Evolutionary conservation across 805 yeast genomes (phyloP).

Genomic region (Nakazawaea populi): DNA sequence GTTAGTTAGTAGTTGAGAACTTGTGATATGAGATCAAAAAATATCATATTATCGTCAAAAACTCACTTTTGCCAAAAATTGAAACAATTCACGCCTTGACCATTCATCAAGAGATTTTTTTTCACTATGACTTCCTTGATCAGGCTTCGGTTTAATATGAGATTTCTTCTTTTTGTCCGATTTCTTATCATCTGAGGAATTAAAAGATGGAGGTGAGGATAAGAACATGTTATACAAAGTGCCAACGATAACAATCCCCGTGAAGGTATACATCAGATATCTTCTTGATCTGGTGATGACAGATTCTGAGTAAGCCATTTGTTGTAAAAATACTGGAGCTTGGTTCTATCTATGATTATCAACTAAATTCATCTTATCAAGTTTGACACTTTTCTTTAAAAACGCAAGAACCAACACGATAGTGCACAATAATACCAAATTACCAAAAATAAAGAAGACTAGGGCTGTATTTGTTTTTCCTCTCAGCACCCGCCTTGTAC

Average conservation of each 20-base stretch:
- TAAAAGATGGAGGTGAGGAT: slow-evolving; percentile 5
- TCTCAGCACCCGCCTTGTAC: background rate
- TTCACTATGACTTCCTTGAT: background rate
- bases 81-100: slow-evolving; percentile 9
- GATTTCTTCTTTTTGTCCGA: background rate
- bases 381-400: no score
- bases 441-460: background rate
- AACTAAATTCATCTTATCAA: no score
- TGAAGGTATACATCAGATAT: slow-evolving; percentile 9
- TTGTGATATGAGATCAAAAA: no score
- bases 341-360: background rate
- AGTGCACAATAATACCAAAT: no score
- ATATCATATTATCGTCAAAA: background rate
- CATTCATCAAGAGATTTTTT: slow-evolving; percentile 1
- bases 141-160: background rate
- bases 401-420: no score
- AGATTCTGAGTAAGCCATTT: background rate
- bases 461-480: background rate
- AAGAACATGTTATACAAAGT: slow-evolving; percentile 11
- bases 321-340: background rate
- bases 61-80: slow-evolving; percentile 10
- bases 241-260: slow-evolving; percentile 8
- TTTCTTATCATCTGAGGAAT: background rate
- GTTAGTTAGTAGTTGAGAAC: background rate
- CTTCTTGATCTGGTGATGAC: background rate